Conservation (phyloP, 208 protist genomes). For the Leishmania arabica region DNA sequence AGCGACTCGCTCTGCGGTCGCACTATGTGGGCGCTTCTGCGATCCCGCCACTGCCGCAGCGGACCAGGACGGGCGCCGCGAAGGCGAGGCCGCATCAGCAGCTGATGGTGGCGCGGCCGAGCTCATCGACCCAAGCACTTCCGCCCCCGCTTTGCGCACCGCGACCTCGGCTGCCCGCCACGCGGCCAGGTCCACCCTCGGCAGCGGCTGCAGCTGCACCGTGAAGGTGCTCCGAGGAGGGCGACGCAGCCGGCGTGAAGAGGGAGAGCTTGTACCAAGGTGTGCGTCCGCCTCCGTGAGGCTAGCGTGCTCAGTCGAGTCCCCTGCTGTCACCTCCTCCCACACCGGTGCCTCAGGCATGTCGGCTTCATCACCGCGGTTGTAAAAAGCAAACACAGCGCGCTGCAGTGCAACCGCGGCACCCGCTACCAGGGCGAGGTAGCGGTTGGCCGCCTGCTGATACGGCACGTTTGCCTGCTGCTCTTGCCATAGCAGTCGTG, state of each 20-base stretch:
- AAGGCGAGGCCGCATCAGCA: neutral
- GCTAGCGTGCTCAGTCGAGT: neutral
- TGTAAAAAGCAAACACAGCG: slow-evolving; percentile 28
- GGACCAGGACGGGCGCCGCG: neutral
- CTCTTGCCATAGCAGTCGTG: slow-evolving; percentile 32
- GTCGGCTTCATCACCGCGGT: neutral
- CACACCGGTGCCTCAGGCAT: neutral
- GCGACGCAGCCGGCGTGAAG: neutral
- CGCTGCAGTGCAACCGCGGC: slow-evolving; percentile 37
- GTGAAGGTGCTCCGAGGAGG: slow-evolving; percentile 17
- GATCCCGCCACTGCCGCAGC: neutral
- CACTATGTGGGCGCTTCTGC: slow-evolving; percentile 4
- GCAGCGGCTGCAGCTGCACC: slow-evolving; percentile 23
- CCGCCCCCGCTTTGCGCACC: slow-evolving; percentile 14
- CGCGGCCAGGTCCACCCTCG: slow-evolving; percentile 25
- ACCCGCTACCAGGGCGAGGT: slow-evolving; percentile 20
- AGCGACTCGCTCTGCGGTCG: neutral
- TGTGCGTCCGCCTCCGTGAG: neutral
- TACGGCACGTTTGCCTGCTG: slow-evolving; percentile 49
- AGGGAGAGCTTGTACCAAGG: neutral
- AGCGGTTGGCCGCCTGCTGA: slow-evolving; percentile 29
- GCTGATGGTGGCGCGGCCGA: neutral
- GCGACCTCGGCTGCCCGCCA: slow-evolving; percentile 18
- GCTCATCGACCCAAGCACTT: slow-evolving; percentile 2
- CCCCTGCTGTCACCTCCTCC: neutral